Conservation (phyloP, 148 eudicot genomes). For the Persicaria maculosa region DNA sequence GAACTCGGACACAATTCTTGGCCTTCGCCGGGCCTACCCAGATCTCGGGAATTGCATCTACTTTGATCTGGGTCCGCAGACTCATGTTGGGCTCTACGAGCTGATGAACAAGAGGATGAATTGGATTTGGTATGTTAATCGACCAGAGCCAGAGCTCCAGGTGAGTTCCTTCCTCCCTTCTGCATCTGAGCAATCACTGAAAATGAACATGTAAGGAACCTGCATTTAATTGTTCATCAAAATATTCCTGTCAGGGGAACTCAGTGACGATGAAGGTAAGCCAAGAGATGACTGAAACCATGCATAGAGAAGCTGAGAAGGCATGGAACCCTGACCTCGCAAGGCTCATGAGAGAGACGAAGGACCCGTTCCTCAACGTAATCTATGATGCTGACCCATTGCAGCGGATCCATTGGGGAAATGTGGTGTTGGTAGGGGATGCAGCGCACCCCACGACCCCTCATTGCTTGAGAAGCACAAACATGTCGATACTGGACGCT, state of each 20-base stretch:
- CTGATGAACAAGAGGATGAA: slow-evolving; percentile 59
- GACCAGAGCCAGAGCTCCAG: slow-evolving; percentile 65
- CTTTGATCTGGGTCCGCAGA: slow-evolving; percentile 46
- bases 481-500: slow-evolving; percentile 82
- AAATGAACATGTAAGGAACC: not conserved
- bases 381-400: slow-evolving; percentile 76
- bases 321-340: slow-evolving; percentile 60
- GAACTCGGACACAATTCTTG: slow-evolving; percentile 36
- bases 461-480: slow-evolving; percentile 86
- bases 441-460: slow-evolving; percentile 95
- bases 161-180: slow-evolving; percentile 19
- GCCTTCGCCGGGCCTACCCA: slow-evolving; percentile 43
- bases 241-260: slow-evolving; percentile 37
- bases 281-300: slow-evolving; percentile 41
- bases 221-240: not conserved
- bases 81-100: slow-evolving; percentile 64
- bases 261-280: slow-evolving; percentile 79
- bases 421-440: slow-evolving; percentile 74
- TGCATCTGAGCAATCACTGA: not conserved
- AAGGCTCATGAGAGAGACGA: slow-evolving; percentile 47
- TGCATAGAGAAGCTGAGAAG: slow-evolving; percentile 56
- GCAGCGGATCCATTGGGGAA: slow-evolving; percentile 49
- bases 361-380: slow-evolving; percentile 64
- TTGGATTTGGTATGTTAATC: slow-evolving; percentile 86
- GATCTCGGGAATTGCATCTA: slow-evolving; percentile 71